A percentile compares a stretch with the other conserved stretches of the same genome.
phyloP scores from a whole-genome alignment of 345 rosid genomes.

The Mallotus nudiflorus region DNA sequence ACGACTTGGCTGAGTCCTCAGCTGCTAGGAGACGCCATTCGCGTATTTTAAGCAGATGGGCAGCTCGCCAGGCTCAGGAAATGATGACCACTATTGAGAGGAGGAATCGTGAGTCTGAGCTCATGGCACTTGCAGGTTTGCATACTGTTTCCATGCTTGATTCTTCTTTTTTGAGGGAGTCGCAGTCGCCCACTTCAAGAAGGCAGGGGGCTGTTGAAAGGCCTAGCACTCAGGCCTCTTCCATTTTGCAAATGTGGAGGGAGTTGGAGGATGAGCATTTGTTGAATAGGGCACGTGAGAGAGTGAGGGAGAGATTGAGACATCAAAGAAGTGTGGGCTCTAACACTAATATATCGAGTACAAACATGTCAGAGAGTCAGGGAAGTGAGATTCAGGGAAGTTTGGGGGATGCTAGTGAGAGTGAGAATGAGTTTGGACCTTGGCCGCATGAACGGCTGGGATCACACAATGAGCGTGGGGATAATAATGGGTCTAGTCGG shows the following conservation, averaged over 20 bases:
- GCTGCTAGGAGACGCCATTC: slow-evolving; percentile 90
- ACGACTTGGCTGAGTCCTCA: slow-evolving; percentile 90
- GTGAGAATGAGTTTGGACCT: slow-evolving; percentile 79
- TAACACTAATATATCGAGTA: slow-evolving; percentile 46
- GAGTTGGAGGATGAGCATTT: slow-evolving; percentile 98
- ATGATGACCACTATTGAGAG: slow-evolving; percentile 97
- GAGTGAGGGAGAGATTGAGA: slow-evolving; percentile 83
- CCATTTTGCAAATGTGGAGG: slow-evolving; percentile 97
- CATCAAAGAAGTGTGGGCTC: slow-evolving; percentile 61
- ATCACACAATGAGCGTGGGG: slow-evolving; percentile 47
- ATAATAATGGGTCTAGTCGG: slow-evolving; percentile 66
- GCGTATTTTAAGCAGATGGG: slow-evolving; percentile 82
- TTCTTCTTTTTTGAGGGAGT: slow-evolving; percentile 89
- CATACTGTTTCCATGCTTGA: slow-evolving; percentile 97
- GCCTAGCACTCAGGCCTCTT: slow-evolving; percentile 84
- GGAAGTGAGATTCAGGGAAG: slow-evolving; percentile 73
- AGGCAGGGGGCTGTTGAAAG: slow-evolving; percentile 76
- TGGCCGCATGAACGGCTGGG: slow-evolving; percentile 72
- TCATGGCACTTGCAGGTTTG: slow-evolving; percentile 94
- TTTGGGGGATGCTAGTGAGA: slow-evolving; percentile 68
- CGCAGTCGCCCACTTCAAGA: slow-evolving; percentile 71
- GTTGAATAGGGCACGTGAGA: slow-evolving; percentile 77
- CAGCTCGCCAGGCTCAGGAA: slow-evolving; percentile 97
- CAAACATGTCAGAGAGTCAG: slow-evolving; percentile 52
- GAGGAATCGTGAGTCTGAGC: slow-evolving; percentile 91